These are phyloP conservation scores for Stachybotrys chartarum DNA, from an alignment of 2,329 filamentous ascomycete genomes.

Conservation along the genomic window DNA sequence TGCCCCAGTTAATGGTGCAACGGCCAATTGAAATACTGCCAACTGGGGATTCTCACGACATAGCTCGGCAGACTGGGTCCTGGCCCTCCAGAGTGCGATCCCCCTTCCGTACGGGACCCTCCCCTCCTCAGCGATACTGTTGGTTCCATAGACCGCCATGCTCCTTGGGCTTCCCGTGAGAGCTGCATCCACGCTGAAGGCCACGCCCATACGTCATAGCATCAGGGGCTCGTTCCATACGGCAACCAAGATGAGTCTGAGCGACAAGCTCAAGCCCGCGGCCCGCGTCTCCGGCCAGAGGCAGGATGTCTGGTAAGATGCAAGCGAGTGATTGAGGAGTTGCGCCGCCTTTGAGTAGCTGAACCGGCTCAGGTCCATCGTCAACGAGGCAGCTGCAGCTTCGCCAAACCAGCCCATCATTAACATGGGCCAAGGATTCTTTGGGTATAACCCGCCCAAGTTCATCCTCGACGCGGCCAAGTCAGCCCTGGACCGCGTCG, in stretches of 20 bases:
- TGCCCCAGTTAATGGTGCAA: not conserved
- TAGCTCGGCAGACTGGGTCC: not conserved
- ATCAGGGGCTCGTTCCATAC: not conserved
- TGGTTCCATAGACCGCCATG: not conserved
- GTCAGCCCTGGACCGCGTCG: conserved; percentile 77
- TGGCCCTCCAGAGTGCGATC: not conserved
- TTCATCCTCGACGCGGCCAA: conserved; percentile 93
- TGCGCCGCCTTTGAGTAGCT: not conserved
- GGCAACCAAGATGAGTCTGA: not conserved
- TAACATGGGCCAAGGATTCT: conserved; percentile 64
- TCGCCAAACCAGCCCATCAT: conserved; percentile 58
- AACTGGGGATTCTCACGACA: not conserved
- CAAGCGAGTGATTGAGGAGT: not conserved
- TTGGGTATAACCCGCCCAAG: conserved; percentile 87
- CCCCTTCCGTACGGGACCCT: not conserved
- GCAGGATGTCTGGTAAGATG: conserved; percentile 45
- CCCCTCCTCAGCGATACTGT: not conserved
- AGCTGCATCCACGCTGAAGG: not conserved
- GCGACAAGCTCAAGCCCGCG: conserved; percentile 41
- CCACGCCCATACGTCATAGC: not conserved
- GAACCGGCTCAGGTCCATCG: conserved; percentile 44
- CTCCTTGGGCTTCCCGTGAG: not conserved
- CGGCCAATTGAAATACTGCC: not conserved
- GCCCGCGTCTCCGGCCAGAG: conserved; percentile 40
- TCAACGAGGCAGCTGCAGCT: conserved; percentile 58